A percentile compares a stretch with the other conserved stretches of the same genome.
These are phyloP conservation scores for Paecilomyces niveus DNA, from an alignment of 2,329 filamentous ascomycete species.

Conservation along the genomic window DNA sequence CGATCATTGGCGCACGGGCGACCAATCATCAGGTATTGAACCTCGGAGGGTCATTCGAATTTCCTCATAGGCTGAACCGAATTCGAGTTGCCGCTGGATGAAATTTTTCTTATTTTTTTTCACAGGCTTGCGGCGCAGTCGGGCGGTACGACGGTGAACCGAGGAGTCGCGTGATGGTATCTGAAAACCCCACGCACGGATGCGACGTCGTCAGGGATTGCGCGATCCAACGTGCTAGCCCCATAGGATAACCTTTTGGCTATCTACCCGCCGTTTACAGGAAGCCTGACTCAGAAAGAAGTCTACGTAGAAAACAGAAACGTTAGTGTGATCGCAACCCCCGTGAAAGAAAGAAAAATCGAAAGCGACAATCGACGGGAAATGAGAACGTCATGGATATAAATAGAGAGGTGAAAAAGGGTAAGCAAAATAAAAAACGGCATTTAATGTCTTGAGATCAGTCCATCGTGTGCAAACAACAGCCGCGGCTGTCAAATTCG, in stretches of 20 bases:
- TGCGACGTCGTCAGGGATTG: background rate
- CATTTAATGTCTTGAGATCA: background rate
- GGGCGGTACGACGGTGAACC: background rate
- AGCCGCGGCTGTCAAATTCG: background rate
- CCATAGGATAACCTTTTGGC: background rate
- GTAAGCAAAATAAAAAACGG: conserved; percentile 8
- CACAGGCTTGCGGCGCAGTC: background rate
- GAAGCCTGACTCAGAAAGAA: conserved; percentile 43
- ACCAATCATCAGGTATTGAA: background rate
- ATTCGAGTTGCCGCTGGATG: background rate
- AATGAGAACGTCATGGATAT: conserved; percentile 6
- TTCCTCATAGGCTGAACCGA: background rate
- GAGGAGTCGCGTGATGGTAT: background rate
- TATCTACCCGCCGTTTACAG: conserved; percentile 23
- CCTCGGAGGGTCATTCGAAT: background rate
- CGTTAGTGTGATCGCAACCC: conserved; percentile 3
- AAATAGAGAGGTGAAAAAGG: conserved; percentile 9
- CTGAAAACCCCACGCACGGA: background rate
- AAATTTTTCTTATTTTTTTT: background rate
- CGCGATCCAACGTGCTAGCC: background rate
- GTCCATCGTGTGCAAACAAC: background rate
- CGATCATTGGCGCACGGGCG: background rate
- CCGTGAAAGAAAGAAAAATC: background rate
- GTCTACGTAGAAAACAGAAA: conserved; percentile 28
- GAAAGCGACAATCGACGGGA: background rate